Base-by-base conservation (phyloP, 2,329 filamentous ascomycete species). In the Waltergamsia citrina region DNA sequence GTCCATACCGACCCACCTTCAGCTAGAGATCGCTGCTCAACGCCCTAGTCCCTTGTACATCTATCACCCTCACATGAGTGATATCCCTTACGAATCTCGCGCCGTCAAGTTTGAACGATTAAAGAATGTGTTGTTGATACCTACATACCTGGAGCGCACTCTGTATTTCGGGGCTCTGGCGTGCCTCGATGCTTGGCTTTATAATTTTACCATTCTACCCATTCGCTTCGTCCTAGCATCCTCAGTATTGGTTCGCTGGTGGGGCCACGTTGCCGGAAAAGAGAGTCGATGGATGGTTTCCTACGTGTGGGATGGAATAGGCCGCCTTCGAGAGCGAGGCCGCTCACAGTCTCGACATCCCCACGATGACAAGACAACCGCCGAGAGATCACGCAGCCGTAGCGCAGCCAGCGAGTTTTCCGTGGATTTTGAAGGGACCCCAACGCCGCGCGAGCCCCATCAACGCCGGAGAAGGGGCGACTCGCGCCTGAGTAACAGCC, bases 151-250 rank as follows among this genome's bases (percentile, higher is more conserved):
- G 5, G 92, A 98, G 59, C 74, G 81, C 29, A 81, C 88, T 1
- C 70, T 98, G 6, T 77, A 79, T 39, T 96, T 98, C 58, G 92
- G 92, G 6, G 80, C 85, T 1, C 60, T 96, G 22, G 88, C 90
- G 6, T 98, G 92, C 57, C 67, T 98, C 6, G 92, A 98, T 54
- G 84, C 90, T 2, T 98, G 90, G 87, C 72, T 98, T 2, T 92
- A 95, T 59, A 93, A 86, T 1, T 93, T 98, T 47, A 98, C 92
- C 0, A 94, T 98, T 29, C 65, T 98, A 0, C 92, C 92, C 1
- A 70, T 98, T 38, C 75, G 92, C 3, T 96, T 98, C 47, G 56
- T 83, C 35, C 82, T 88, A 38, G 90, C 92, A 1, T 48, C 90
- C 1, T 76, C 75, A 15, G 78, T 96, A 3, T 61, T 98, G 18